These are phyloP conservation scores for Penicillium cataractarum DNA, from an alignment of 495 filamentous ascomycete species.

Conservation along the genomic window DNA sequence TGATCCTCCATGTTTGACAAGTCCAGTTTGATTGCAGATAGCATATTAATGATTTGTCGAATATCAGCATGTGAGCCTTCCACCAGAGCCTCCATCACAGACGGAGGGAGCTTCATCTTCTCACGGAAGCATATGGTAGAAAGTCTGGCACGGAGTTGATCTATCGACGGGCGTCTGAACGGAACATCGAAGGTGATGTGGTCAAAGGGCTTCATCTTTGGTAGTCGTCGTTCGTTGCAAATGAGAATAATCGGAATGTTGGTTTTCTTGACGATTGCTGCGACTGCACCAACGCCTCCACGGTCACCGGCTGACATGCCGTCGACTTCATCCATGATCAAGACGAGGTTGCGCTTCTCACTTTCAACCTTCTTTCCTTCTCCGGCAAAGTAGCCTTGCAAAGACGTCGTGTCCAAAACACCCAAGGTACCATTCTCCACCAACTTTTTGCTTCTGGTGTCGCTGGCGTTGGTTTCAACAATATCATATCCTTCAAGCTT, in stretches of 20 bases:
- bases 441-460: slow-evolving; percentile 96
- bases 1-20: slow-evolving; percentile 77
- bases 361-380: slow-evolving; percentile 78
- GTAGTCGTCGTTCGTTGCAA: slow-evolving; percentile 90
- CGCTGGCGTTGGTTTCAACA: slow-evolving; percentile 93
- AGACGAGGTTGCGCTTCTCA: slow-evolving; percentile 84
- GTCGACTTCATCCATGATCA: slow-evolving; percentile 99
- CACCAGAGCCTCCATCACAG: slow-evolving; percentile 91
- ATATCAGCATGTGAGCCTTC: slow-evolving; percentile 95
- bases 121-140: slow-evolving; percentile 95
- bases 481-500: slow-evolving; percentile 92
- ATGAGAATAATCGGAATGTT: slow-evolving; percentile 95
- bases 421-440: slow-evolving; percentile 85
- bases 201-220: slow-evolving; percentile 99
- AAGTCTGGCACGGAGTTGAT: slow-evolving; percentile 85
- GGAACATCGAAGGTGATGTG: slow-evolving; percentile 77
- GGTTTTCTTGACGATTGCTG: slow-evolving; percentile 91
- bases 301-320: slow-evolving; percentile 98
- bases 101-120: slow-evolving; percentile 78
- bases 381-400: slow-evolving; percentile 90
- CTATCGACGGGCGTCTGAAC: slow-evolving; percentile 85
- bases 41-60: slow-evolving; percentile 97
- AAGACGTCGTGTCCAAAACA: slow-evolving; percentile 88
- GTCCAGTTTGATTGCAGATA: slow-evolving; percentile 89
- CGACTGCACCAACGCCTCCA: slow-evolving; percentile 92